These are phyloP conservation scores for Mycotypha africana DNA, from an alignment of 371 early-diverging fungal species.

Conservation along the genomic window DNA sequence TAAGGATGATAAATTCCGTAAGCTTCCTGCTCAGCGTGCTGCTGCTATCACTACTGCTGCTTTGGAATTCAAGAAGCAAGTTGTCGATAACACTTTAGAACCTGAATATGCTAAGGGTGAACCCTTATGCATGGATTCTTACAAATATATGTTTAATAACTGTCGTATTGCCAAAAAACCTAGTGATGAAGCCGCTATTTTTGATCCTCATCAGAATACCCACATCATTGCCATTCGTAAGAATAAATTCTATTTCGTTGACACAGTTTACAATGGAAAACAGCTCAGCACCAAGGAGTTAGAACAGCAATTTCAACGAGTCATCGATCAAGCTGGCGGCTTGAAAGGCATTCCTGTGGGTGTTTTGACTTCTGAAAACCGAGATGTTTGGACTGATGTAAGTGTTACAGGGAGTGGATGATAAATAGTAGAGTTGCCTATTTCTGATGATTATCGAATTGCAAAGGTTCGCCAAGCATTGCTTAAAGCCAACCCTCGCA, in stretches of 20 bases:
- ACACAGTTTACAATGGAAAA: conserved; percentile 70
- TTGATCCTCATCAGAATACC: conserved; percentile 72
- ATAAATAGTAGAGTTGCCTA: neutral
- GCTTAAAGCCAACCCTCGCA: conserved; percentile 58
- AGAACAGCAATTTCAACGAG: conserved; percentile 67
- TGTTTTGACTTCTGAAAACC: conserved; percentile 84
- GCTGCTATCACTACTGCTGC: conserved; percentile 87
- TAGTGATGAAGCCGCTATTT: conserved; percentile 69
- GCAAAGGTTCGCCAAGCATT: conserved; percentile 53
- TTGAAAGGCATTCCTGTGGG: conserved; percentile 75
- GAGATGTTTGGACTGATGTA: conserved; percentile 91
- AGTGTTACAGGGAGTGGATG: conserved; percentile 10
- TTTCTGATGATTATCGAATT: neutral
- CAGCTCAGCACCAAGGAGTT: conserved; percentile 82
- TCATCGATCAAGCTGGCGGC: conserved; percentile 74
- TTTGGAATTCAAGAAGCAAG: conserved; percentile 77
- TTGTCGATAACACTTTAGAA: conserved; percentile 73
- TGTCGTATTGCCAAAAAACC: conserved; percentile 88
- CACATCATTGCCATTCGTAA: conserved; percentile 86
- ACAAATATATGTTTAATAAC: conserved; percentile 95
- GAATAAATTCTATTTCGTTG: conserved; percentile 84
- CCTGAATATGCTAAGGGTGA: conserved; percentile 79
- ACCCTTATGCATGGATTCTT: conserved; percentile 88
- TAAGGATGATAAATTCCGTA: conserved; percentile 79
- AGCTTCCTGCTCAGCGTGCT: conserved; percentile 76